Conservation (phyloP, 345 rosid genomes). For the Rhodamnia argentea region DNA sequence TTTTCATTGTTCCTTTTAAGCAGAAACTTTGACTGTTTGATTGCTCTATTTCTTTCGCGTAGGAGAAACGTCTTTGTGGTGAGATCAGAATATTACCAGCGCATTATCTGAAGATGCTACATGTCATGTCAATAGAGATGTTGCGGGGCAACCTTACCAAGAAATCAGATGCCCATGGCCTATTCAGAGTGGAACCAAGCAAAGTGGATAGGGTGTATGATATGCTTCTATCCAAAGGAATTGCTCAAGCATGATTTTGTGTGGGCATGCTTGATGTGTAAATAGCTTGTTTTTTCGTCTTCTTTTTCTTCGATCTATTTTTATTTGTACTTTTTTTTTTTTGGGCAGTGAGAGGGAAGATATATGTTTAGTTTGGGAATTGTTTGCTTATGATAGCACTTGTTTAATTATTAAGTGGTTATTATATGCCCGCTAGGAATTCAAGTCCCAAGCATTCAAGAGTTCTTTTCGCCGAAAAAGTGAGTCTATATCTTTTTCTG, state of each 20-base stretch:
- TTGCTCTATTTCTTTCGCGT: conserved; percentile 2
- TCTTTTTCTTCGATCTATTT: neutral
- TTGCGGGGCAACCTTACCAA: conserved; percentile 50
- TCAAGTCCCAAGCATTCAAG: neutral
- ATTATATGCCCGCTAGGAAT: neutral
- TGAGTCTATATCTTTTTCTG: neutral
- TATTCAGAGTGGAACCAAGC: conserved; percentile 68
- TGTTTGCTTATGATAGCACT: neutral
- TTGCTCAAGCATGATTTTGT: conserved; percentile 26
- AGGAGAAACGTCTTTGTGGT: conserved; percentile 69
- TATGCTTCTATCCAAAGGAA: conserved; percentile 60
- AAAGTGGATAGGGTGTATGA: conserved; percentile 83
- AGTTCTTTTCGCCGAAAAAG: neutral
- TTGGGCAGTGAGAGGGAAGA: neutral
- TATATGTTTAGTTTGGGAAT: neutral
- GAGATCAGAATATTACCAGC: conserved; percentile 72
- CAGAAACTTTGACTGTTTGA: neutral
- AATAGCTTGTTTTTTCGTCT: neutral
- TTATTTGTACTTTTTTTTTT: neutral
- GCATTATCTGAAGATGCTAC: conserved; percentile 77
- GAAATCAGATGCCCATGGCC: conserved; percentile 72
- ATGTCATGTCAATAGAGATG: conserved; percentile 50
- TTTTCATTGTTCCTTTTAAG: neutral
- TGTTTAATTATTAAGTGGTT: neutral
- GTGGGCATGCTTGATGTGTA: neutral